Conservation (phyloP, 768 basidiomycete species). For the Tylopilus rubrobrunneus region DNA sequence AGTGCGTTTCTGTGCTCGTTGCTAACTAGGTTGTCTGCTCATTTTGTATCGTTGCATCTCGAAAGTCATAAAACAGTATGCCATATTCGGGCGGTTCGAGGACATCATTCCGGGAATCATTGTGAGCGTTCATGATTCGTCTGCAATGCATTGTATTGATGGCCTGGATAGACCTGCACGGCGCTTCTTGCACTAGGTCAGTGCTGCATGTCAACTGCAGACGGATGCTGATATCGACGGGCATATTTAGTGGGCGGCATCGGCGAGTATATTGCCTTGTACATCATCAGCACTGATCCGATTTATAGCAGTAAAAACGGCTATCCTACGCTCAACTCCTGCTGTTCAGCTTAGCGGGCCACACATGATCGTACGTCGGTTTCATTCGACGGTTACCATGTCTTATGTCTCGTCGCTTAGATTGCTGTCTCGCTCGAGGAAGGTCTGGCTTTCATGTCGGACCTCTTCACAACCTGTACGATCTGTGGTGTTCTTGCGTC, state of each 20-base stretch:
- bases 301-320: background rate
- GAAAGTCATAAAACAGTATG: constrained; percentile 1
- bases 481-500: background rate
- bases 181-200: constrained; percentile 2
- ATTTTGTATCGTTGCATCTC: background rate
- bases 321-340: background rate
- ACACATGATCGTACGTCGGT: background rate
- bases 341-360: background rate
- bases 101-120: constrained; percentile 3
- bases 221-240: background rate
- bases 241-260: background rate
- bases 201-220: background rate
- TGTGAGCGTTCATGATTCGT: background rate
- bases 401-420: background rate
- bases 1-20: background rate
- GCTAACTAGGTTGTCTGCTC: background rate
- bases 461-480: constrained; percentile 3
- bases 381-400: background rate
- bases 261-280: background rate
- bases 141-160: background rate
- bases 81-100: constrained; percentile 1
- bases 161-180: background rate
- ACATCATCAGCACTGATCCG: background rate
- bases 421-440: background rate
- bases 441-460: background rate